Evolutionary conservation across 2,329 filamentous ascomycete genomes (phyloP), one percentile per base, ranked within the genome.

Genomic region (Exutisphaerella laricina): DNA sequence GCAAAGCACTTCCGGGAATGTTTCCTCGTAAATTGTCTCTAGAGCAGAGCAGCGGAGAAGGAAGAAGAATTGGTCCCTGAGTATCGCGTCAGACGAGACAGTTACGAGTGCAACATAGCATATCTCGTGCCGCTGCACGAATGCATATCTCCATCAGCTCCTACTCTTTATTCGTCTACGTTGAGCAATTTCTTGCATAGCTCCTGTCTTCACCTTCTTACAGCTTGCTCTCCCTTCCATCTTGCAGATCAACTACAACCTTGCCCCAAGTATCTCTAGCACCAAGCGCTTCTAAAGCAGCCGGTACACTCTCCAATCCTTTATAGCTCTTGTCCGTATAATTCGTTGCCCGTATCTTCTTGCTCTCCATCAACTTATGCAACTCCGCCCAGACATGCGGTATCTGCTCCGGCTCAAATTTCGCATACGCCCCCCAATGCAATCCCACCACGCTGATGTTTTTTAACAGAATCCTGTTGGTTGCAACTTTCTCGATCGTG

Each of bases 381-480:
- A 97, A 79, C 1, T 85, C 88, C 37, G 82, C 69, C 90, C 90
- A 97, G 0, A 96, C 88, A 16, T 69, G 65, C 5, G 74, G 71
- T 4, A 92, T 78, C 33, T 74, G 82, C 59, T 83, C 78, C 16
- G 73, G 78, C 70, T 96, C 85, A 53, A 84, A 78, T 32, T 73
- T 73, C 1, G 81, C 71, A 67, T 96, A 96, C 45, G 82, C 80
- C 9, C 90, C 90, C 90, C 90, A 97, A 68, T 94, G 86, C 58
- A 96, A 70, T 1, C 90, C 90, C 1, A 96, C 85, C 9, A 97
- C 71, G 50, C 80, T 84, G 51, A 96, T 90, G 64, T 96, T 96
- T 76, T 96, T 97, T 55, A 97, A 69, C 49, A 96, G 67, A 18
- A 96, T 87, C 65, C 90, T 83, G 66, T 97, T 97, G 71, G 94